These are phyloP conservation scores for Iris pallida DNA, from an alignment of 116 monocot species.

Conservation along the genomic window DNA sequence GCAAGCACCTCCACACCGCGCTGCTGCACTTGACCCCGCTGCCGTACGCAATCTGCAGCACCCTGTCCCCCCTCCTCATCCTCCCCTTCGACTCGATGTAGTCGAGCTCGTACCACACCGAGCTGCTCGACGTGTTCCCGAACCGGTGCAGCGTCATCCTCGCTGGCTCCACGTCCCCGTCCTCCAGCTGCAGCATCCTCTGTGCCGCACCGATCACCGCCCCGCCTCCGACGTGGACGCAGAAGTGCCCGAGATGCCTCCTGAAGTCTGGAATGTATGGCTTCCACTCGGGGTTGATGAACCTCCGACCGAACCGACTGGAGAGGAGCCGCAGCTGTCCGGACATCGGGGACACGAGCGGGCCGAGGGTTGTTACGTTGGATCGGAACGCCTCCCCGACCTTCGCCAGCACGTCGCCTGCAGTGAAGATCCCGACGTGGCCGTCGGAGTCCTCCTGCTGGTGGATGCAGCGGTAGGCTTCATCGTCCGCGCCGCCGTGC, in stretches of 20 bases:
- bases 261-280: constrained; percentile 60
- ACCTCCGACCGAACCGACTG: constrained; percentile 23
- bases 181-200: too few species aligned
- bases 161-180: too few species aligned
- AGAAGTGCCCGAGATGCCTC: constrained; percentile 47
- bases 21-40: too few species aligned
- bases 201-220: too few species aligned
- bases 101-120: constrained; percentile 81
- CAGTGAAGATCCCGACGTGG: constrained; percentile 28
- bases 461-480: too few species aligned
- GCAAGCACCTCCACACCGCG: too few species aligned
- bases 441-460: too few species aligned
- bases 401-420: constrained; percentile 36
- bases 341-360: constrained; percentile 29
- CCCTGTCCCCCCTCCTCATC: too few species aligned
- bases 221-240: too few species aligned
- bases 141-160: constrained; percentile 82
- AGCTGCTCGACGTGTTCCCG: constrained; percentile 91
- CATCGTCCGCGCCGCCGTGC: too few species aligned
- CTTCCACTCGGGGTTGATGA: constrained; percentile 27
- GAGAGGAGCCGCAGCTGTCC: constrained; percentile 40
- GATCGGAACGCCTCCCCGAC: constrained; percentile 37
- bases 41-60: too few species aligned
- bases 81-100: constrained; percentile 80
- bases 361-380: constrained; percentile 46